Conservation (phyloP, 257 asterid species). For the Salvia hispanica region DNA sequence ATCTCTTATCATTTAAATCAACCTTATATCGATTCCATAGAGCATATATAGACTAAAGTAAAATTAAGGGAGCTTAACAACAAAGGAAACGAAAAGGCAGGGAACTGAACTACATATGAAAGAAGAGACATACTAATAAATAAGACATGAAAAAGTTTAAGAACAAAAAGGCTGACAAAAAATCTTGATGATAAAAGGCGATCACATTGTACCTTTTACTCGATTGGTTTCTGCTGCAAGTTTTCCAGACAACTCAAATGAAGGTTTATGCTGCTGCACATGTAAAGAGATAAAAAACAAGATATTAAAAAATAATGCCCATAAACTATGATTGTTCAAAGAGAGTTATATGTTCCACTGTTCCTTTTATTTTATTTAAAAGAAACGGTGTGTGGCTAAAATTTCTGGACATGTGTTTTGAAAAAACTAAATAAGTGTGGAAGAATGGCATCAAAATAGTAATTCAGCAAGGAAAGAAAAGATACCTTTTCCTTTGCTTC, state of each 20-base stretch:
- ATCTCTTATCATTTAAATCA: conserved; percentile 12
- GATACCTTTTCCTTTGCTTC: conserved; percentile 76
- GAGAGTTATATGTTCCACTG: neutral
- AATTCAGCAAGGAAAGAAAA: conserved; percentile 28
- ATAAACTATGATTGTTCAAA: neutral
- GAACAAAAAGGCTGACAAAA: neutral
- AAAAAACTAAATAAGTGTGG: conserved; percentile 25
- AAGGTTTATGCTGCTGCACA: conserved; percentile 80
- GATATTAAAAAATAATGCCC: conserved; percentile 18
- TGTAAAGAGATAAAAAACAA: conserved; percentile 17
- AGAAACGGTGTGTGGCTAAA: neutral
- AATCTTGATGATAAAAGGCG: conserved; percentile 13
- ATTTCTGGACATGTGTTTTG: neutral
- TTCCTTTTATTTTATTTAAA: neutral
- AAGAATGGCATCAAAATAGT: conserved; percentile 10
- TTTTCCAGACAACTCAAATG: conserved; percentile 97
- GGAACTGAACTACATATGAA: neutral
- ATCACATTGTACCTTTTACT: conserved; percentile 63
- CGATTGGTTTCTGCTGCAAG: conserved; percentile 98
- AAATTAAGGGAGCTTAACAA: neutral
- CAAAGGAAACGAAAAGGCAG: neutral
- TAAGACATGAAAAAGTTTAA: neutral
- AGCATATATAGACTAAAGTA: conserved; percentile 3
- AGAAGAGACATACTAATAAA: neutral
- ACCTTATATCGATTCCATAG: neutral